These are phyloP conservation scores for Discostella stelligera DNA, from an alignment of 352 stramenopile genomes.

Conservation along the genomic window DNA sequence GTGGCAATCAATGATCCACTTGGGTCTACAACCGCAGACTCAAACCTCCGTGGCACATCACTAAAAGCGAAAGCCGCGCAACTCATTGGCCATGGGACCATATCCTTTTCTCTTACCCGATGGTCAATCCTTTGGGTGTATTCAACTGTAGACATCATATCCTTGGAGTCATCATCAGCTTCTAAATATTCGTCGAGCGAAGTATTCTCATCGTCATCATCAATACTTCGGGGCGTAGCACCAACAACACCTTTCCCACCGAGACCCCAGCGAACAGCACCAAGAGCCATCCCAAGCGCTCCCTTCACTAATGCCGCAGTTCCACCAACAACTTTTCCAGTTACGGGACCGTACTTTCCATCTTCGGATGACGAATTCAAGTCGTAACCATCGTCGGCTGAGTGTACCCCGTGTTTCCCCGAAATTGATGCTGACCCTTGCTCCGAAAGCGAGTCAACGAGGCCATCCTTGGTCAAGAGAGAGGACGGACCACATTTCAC, in stretches of 20 bases:
- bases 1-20: conserved; percentile 59
- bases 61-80: conserved; percentile 48
- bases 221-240: not conserved
- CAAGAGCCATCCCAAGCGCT: conserved; percentile 48
- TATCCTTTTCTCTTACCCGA: conserved; percentile 38
- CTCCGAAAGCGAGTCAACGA: not conserved
- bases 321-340: conserved; percentile 39
- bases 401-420: not conserved
- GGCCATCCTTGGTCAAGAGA: not conserved
- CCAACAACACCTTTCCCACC: conserved; percentile 24
- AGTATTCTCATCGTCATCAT: conserved; percentile 20
- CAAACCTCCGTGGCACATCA: conserved; percentile 70
- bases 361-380: conserved; percentile 28
- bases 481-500: conserved; percentile 23
- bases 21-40: conserved; percentile 63
- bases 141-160: conserved; percentile 8
- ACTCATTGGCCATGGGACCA: conserved; percentile 43
- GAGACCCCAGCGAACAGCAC: conserved; percentile 54
- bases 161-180: conserved; percentile 16
- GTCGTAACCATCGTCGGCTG: conserved; percentile 1
- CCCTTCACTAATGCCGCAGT: conserved; percentile 59
- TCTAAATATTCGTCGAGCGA: conserved; percentile 26
- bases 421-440: not conserved
- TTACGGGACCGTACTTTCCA: conserved; percentile 23
- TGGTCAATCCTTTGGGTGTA: conserved; percentile 19